A percentile compares a stretch with the other conserved stretches of the same genome.
Evolutionary conservation across 2,329 filamentous ascomycete genomes (phyloP).

Genomic region (Alternaria atra): DNA sequence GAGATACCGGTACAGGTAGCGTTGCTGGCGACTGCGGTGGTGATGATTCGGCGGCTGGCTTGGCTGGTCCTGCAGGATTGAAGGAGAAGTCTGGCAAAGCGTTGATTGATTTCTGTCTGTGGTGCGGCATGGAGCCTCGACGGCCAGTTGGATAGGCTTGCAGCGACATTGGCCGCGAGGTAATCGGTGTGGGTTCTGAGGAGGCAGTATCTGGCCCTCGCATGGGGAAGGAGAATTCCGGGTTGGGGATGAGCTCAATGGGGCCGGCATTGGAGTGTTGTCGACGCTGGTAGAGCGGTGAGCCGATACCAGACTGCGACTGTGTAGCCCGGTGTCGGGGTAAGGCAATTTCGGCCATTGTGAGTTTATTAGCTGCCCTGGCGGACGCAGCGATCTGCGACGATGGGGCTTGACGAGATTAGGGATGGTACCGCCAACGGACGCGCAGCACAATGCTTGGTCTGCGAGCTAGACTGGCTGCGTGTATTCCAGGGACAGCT

Average conservation of each 20-base stretch:
- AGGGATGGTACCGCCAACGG: constrained; percentile 36
- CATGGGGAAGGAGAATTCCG: constrained; percentile 60
- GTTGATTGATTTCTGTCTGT: constrained; percentile 54
- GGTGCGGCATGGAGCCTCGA: constrained; percentile 45
- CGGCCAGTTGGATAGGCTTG: constrained; percentile 47
- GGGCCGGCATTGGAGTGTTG: constrained; percentile 43
- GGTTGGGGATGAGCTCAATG: constrained; percentile 58
- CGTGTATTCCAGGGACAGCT: constrained; percentile 33
- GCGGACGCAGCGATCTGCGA: constrained; percentile 35
- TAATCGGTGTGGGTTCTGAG: constrained; percentile 44
- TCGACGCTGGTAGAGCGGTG: constrained; percentile 51
- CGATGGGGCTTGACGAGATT: constrained; percentile 40
- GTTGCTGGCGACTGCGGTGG: constrained; percentile 52
- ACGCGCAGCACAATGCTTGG: constrained; percentile 33
- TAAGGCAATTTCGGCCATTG: constrained; percentile 50
- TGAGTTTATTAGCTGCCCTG: constrained; percentile 35
- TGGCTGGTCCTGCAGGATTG: constrained; percentile 55
- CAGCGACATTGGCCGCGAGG: constrained; percentile 50
- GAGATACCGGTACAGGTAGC: constrained; percentile 52
- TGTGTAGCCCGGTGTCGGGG: constrained; percentile 53
- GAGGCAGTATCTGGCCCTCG: constrained; percentile 42
- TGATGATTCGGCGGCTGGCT: constrained; percentile 40
- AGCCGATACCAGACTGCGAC: constrained; percentile 46
- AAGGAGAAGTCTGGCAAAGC: constrained; percentile 60
- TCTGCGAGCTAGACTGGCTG: constrained; percentile 30